phyloP scores from a whole-genome alignment of 1,139 yeast species.

The Kurtzmaniella quercitrusa region DNA sequence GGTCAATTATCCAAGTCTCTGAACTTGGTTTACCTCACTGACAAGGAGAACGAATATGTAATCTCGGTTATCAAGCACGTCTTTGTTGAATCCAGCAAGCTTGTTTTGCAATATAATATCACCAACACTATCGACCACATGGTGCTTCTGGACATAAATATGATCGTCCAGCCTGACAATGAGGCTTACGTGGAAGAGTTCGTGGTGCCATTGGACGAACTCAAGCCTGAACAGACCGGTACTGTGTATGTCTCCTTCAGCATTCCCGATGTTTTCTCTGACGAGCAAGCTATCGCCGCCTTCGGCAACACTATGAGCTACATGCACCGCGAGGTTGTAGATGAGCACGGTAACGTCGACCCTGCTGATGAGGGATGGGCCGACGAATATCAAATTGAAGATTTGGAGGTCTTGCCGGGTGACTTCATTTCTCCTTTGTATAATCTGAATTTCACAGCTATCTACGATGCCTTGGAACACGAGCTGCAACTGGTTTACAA shows the following conservation, averaged over 20 bases:
- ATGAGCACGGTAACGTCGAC: constrained; percentile 65
- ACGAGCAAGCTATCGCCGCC: constrained; percentile 43
- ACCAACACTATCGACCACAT: constrained; percentile 80
- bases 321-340: constrained; percentile 76
- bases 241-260: constrained; percentile 75
- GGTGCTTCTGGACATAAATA: constrained; percentile 75
- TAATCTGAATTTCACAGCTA: constrained; percentile 69
- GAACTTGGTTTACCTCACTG: constrained; percentile 68
- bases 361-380: constrained; percentile 81
- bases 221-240: constrained; percentile 69
- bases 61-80: constrained; percentile 82
- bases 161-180: constrained; percentile 62
- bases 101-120: constrained; percentile 82
- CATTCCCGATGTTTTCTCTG: constrained; percentile 45
- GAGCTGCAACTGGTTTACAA: constrained; percentile 34
- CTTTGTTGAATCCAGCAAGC: constrained; percentile 57
- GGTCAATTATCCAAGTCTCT: constrained; percentile 80
- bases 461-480: constrained; percentile 65
- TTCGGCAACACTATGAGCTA: constrained; percentile 71
- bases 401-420: constrained; percentile 70
- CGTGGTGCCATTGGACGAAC: constrained; percentile 67
- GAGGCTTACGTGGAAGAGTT: constrained; percentile 65
- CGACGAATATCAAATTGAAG: constrained; percentile 91
- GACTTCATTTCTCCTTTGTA: constrained; percentile 79
- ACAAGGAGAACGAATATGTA: constrained; percentile 89